Percentiles rank a stretch among this genome's conserved stretches.
These are phyloP conservation scores for Penicillium sp. DNA, from an alignment of 2,329 filamentous ascomycete genomes.

Conservation along the genomic window DNA sequence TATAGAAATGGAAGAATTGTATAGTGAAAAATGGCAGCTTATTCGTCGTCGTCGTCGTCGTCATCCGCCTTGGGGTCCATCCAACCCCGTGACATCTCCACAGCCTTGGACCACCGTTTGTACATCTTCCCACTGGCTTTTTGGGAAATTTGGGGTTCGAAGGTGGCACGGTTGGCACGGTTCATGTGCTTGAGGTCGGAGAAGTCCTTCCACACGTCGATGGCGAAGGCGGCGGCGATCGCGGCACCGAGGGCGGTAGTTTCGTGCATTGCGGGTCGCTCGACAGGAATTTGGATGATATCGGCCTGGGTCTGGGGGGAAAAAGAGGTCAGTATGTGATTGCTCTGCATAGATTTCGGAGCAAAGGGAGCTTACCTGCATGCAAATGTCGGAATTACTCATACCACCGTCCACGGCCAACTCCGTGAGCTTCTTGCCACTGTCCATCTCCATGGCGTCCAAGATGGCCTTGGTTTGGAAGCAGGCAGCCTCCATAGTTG, in stretches of 20 bases:
- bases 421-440: conserved; percentile 70
- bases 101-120: conserved; percentile 71
- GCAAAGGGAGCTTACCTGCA: conserved; percentile 61
- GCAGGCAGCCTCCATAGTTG: conserved; percentile 86
- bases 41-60: conserved; percentile 22
- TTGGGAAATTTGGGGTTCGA: conserved; percentile 64
- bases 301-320: conserved; percentile 68
- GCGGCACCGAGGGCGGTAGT: conserved; percentile 86
- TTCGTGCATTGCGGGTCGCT: conserved; percentile 84
- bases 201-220: conserved; percentile 74
- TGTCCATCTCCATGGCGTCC: conserved; percentile 90
- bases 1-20: neutral
- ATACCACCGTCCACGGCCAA: conserved; percentile 87
- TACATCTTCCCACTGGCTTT: conserved; percentile 64
- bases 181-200: conserved; percentile 74
- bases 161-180: conserved; percentile 66
- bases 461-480: conserved; percentile 91
- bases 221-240: conserved; percentile 81
- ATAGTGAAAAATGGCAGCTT: conserved; percentile 11
- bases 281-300: conserved; percentile 78
- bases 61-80: conserved; percentile 28
- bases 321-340: conserved; percentile 2
- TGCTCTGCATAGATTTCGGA: conserved; percentile 49
- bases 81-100: conserved; percentile 78
- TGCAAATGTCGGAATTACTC: conserved; percentile 82